phyloP scores from a whole-genome alignment of 768 basidiomycete species.

The Lactarius trivialis region DNA sequence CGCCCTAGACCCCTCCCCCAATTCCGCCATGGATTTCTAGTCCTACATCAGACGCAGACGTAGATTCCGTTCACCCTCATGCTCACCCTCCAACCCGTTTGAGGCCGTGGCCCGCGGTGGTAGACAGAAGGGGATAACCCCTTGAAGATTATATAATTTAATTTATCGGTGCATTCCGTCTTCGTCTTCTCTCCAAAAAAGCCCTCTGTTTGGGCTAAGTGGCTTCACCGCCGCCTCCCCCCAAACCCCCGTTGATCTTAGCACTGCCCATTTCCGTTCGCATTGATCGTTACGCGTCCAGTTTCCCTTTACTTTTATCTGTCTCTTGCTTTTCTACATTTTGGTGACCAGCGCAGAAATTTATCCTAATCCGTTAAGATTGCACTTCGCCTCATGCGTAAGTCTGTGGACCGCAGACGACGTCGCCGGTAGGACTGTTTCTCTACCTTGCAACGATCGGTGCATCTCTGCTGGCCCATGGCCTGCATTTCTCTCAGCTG shows the following conservation, averaged over 20 bases:
- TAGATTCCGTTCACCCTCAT: neutral
- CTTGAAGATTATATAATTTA: conserved; percentile 6
- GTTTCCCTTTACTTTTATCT: neutral
- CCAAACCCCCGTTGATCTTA: conserved; percentile 5
- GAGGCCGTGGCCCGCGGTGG: conserved; percentile 13
- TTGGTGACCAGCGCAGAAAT: neutral
- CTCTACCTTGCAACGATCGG: neutral
- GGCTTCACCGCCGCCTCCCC: conserved; percentile 1
- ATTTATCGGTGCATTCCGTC: conserved; percentile 13
- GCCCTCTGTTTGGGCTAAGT: neutral
- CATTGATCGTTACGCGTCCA: neutral
- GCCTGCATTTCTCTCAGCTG: conserved; percentile 12
- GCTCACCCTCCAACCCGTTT: neutral
- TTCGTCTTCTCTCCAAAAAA: neutral
- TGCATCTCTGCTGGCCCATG: conserved; percentile 4
- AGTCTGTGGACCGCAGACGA: neutral
- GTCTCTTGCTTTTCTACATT: neutral
- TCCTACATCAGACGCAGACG: neutral
- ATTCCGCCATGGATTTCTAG: neutral
- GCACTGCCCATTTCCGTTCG: conserved; percentile 1
- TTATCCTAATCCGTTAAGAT: neutral
- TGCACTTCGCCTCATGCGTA: neutral
- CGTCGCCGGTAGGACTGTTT: neutral
- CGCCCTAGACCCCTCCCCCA: neutral
- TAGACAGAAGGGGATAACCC: neutral